Conservation (phyloP, 192 early-diverging fungal species). For the Entomortierella lignicola region DNA sequence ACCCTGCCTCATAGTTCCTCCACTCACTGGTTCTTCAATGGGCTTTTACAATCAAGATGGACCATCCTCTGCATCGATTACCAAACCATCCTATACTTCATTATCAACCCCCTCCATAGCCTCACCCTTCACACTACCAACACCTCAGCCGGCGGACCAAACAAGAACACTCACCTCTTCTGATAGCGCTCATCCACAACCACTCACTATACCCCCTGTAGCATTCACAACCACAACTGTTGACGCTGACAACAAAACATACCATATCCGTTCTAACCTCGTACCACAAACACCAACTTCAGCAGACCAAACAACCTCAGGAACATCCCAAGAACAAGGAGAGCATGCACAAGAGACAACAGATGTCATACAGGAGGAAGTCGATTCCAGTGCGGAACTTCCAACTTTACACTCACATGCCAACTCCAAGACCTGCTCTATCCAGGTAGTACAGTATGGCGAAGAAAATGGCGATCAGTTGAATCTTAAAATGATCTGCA, state of each 20-base stretch:
- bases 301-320: not conserved
- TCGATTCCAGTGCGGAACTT: conserved; percentile 6
- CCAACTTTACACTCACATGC: conserved; percentile 60
- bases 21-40: not conserved
- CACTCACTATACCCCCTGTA: conserved; percentile 42
- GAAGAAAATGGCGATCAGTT: conserved; percentile 56
- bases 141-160: conserved; percentile 6
- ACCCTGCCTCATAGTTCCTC: conserved; percentile 18
- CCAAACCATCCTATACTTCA: not conserved
- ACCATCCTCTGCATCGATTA: conserved; percentile 14
- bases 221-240: conserved; percentile 48
- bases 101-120: conserved; percentile 8
- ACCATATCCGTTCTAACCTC: conserved; percentile 50
- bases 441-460: conserved; percentile 65
- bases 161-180: conserved; percentile 12
- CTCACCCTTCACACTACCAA: conserved; percentile 5
- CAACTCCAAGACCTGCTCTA: conserved; percentile 57
- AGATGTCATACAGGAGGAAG: not conserved
- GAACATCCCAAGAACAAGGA: not conserved
- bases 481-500: conserved; percentile 50
- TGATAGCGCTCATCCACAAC: conserved; percentile 13
- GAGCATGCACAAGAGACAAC: not conserved
- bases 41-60: conserved; percentile 18
- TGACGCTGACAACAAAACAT: conserved; percentile 59
- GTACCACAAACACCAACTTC: conserved; percentile 46